Conservation (phyloP, 73 alveolate genomes). For the Paramecium caudatum region DNA sequence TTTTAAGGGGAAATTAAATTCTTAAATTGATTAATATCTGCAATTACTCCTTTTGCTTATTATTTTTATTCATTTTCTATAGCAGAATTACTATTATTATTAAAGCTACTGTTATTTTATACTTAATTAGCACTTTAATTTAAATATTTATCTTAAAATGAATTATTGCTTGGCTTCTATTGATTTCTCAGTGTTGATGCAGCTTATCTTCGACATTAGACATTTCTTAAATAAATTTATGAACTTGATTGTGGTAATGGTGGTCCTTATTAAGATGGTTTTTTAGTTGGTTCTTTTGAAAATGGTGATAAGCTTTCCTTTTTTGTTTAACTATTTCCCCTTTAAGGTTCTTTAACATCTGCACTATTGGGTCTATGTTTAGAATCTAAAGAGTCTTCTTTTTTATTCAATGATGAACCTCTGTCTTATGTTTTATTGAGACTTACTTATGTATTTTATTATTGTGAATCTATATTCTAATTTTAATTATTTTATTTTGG, state of each 20-base stretch:
- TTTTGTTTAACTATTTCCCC: neutral
- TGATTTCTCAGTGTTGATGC: constrained; percentile 57
- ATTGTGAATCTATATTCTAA: neutral
- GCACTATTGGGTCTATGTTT: constrained; percentile 39
- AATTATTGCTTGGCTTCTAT: constrained; percentile 62
- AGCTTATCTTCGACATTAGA: constrained; percentile 62
- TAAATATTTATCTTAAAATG: constrained; percentile 56
- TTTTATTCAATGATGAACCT: constrained; percentile 2
- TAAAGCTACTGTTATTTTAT: constrained; percentile 30
- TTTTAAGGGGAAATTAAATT: constrained; percentile 52
- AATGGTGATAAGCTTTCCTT: constrained; percentile 59
- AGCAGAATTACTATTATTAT: constrained; percentile 53
- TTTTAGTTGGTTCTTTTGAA: neutral
- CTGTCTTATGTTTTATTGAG: neutral
- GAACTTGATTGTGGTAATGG: constrained; percentile 70
- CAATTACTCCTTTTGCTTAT: constrained; percentile 3
- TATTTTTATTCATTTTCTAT: constrained; percentile 13
- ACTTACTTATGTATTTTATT: neutral
- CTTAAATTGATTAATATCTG: constrained; percentile 63
- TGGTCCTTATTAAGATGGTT: neutral
- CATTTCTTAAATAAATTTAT: constrained; percentile 46
- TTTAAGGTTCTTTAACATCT: neutral
- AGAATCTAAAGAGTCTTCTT: neutral
- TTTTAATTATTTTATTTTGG: neutral
- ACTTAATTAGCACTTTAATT: constrained; percentile 64